phyloP scores from a whole-genome alignment of 352 stramenopile genomes.

The Phytophthora cactorum region DNA sequence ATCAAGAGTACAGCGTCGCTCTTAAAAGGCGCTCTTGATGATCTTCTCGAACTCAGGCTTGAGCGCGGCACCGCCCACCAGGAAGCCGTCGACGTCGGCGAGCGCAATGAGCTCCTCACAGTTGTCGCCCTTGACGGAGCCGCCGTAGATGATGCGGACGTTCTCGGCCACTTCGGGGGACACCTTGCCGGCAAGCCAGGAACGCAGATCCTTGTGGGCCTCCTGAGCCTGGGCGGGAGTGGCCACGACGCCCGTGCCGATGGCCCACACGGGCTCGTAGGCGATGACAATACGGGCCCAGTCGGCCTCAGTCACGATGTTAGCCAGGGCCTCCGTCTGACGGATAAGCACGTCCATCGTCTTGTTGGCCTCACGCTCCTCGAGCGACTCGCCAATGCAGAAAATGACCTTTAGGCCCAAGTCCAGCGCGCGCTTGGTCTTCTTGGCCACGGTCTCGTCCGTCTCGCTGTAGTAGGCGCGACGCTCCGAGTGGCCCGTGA shows the following conservation, averaged over 20 bases:
- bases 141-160: constrained; percentile 87
- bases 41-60: constrained; percentile 92
- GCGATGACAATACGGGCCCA: constrained; percentile 90
- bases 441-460: constrained; percentile 91
- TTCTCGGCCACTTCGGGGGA: constrained; percentile 58
- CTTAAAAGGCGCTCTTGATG: constrained; percentile 54
- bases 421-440: constrained; percentile 86
- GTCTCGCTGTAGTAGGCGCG: constrained; percentile 86
- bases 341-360: constrained; percentile 91
- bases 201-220: constrained; percentile 78
- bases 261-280: constrained; percentile 96
- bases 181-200: constrained; percentile 67
- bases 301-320: constrained; percentile 80
- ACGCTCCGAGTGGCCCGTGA: constrained; percentile 91
- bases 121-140: constrained; percentile 90
- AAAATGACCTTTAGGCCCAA: constrained; percentile 92
- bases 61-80: constrained; percentile 90
- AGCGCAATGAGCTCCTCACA: constrained; percentile 83
- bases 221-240: constrained; percentile 94
- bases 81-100: constrained; percentile 87
- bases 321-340: constrained; percentile 92
- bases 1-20: constrained; percentile 5
- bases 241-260: constrained; percentile 94
- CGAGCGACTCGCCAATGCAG: constrained; percentile 95
- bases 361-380: constrained; percentile 83